Evolutionary conservation across 2,329 filamentous ascomycete species (phyloP), one percentile per base, ranked within the genome.

Genomic region (Ascochyta lentis): DNA sequence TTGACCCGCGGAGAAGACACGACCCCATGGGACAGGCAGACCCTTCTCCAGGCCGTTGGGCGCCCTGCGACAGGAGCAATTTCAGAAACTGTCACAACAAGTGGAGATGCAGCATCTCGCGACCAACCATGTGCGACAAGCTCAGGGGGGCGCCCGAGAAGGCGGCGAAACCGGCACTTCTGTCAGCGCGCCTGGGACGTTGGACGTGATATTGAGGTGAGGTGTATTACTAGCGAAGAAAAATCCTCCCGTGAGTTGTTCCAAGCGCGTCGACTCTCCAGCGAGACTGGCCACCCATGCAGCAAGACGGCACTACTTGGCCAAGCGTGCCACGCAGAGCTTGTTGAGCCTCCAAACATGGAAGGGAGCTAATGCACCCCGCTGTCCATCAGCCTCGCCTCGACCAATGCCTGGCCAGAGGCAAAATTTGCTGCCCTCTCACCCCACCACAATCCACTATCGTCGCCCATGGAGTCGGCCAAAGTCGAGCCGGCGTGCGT

Each of bases 351-450:
- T 65, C 65, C 60, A 43, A 45, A 43, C 54, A 47, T 33, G 37
- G 26, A 26, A 47, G 61, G 58, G 57, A 58, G 51, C 66, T 67
- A 66, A 69, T 65, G 63, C 59, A 68, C 65, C 64, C 67, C 65
- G 60, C 66, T 50, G 52, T 60, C 59, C 44, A 48, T 59, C 54
- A 48, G 31, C 46, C 47, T 26, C 33, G 31, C 43, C 52, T 46
- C 51, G 19, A 44, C 58, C 58, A 54, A 61, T 53, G 33, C 31
- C 48, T 33, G 65, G 49, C 67, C 60, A 68, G 67, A 67, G 54
- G 60, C 68, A 67, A 63, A 67, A 59, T 54, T 60, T 62, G 58
- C 58, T 43, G 31, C 38, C 58, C 47, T 52, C 44, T 43, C 45
- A 47, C 42, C 50, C 47, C 54, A 49, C 53, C 59, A 34, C 38